phyloP scores from a whole-genome alignment of 2,329 filamentous ascomycete species.

The Nemania abortiva region DNA sequence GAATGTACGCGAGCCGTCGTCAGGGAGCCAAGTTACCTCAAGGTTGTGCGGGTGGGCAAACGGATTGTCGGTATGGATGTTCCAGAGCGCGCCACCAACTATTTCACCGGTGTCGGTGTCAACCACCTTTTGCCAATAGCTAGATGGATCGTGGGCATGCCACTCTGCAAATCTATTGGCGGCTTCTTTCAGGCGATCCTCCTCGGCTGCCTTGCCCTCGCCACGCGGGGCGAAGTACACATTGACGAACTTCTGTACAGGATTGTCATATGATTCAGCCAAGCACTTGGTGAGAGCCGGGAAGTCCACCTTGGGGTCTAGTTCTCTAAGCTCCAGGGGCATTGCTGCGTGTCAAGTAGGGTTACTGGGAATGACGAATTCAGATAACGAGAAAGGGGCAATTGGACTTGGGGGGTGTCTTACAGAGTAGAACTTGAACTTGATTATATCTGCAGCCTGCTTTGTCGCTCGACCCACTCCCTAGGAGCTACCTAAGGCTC shows the following conservation, averaged over 20 bases:
- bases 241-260: slow-evolving; percentile 47
- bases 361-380: no score
- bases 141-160: slow-evolving; percentile 15
- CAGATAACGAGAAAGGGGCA: no score
- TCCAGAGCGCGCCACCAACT: slow-evolving; percentile 28
- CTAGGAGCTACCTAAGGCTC: no score
- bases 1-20: slow-evolving; percentile 44
- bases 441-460: no score
- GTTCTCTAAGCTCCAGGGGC: slow-evolving; percentile 36
- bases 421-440: no score
- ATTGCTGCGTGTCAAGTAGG: no score
- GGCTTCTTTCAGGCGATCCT: slow-evolving; percentile 25
- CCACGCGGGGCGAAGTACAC: slow-evolving; percentile 46
- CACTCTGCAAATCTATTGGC: slow-evolving; percentile 4
- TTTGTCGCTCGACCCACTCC: no score
- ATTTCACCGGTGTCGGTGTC: slow-evolving; percentile 23
- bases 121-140: slow-evolving; percentile 30
- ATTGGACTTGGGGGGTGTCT: no score
- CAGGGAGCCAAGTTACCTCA: slow-evolving; percentile 51
- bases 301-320: slow-evolving; percentile 45
- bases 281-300: slow-evolving; percentile 42
- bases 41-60: slow-evolving; percentile 38
- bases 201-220: slow-evolving; percentile 34
- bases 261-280: slow-evolving; percentile 47
- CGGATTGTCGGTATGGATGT: slow-evolving; percentile 48